These are phyloP conservation scores for Brassica napus DNA, from an alignment of 345 rosid species.

Conservation along the genomic window DNA sequence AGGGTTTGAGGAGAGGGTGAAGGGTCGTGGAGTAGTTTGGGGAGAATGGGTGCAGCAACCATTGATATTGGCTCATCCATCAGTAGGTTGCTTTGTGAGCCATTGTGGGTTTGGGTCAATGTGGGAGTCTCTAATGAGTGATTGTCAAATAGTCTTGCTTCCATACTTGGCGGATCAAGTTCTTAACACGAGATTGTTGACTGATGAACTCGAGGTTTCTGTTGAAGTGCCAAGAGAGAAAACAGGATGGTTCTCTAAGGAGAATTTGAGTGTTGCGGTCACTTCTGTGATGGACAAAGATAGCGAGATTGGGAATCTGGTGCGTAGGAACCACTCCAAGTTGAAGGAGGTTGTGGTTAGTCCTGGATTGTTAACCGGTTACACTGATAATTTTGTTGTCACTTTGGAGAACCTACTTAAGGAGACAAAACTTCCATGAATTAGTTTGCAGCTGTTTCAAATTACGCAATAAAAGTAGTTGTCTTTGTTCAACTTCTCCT, in stretches of 20 bases:
- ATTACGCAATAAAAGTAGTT: neutral
- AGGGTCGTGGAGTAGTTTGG: neutral
- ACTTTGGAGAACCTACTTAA: neutral
- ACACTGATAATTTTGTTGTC: neutral
- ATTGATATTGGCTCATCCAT: neutral
- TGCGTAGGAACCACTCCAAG: slow-evolving; percentile 18
- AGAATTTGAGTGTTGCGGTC: neutral
- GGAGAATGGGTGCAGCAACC: neutral
- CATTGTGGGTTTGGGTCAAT: neutral
- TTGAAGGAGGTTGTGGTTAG: neutral
- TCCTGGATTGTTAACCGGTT: neutral
- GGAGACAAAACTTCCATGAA: neutral
- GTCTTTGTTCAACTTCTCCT: neutral
- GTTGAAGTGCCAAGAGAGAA: neutral
- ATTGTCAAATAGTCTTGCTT: neutral
- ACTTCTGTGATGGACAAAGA: neutral
- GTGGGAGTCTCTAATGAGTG: neutral
- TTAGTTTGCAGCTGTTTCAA: neutral
- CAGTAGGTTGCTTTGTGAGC: neutral
- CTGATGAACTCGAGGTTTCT: neutral
- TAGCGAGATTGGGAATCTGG: slow-evolving; percentile 12
- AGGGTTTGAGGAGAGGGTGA: neutral
- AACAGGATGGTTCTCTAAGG: neutral
- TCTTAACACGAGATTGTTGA: neutral
- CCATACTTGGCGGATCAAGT: neutral